Percentiles rank a stretch among this genome's conserved stretches.
phyloP scores from a whole-genome alignment of 2,329 filamentous ascomycete genomes.

The Aspergillus sergii region DNA sequence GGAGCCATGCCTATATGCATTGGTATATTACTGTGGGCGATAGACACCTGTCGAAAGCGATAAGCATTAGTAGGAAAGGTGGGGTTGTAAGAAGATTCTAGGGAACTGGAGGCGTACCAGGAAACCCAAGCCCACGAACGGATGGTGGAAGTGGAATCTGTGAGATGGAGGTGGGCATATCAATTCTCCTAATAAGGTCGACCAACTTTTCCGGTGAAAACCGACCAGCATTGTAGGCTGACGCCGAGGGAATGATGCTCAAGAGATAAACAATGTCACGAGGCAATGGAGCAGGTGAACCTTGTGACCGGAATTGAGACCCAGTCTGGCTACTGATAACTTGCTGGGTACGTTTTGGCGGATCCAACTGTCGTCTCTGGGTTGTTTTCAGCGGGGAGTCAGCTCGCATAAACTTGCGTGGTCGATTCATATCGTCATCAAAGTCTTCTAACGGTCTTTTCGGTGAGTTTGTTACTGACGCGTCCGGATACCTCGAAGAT shows the following conservation, averaged over 20 bases:
- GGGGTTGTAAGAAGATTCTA: neutral
- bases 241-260: constrained; percentile 72
- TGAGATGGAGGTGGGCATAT: constrained; percentile 60
- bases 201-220: constrained; percentile 74
- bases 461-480: constrained; percentile 45
- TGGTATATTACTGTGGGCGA: neutral
- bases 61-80: constrained; percentile 5
- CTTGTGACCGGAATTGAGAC: constrained; percentile 53
- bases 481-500: constrained; percentile 37
- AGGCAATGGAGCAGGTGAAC: constrained; percentile 68
- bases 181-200: constrained; percentile 68
- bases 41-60: constrained; percentile 12
- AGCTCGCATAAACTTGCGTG: constrained; percentile 84
- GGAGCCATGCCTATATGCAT: neutral
- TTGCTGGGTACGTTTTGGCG: constrained; percentile 59
- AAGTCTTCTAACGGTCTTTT: constrained; percentile 70
- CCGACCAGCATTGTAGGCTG: constrained; percentile 70
- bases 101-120: constrained; percentile 30
- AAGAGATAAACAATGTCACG: constrained; percentile 65
- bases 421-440: constrained; percentile 70
- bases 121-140: constrained; percentile 36
- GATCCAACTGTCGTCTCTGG: constrained; percentile 80
- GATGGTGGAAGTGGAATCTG: constrained; percentile 42
- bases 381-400: constrained; percentile 91
- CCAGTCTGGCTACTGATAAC: constrained; percentile 31